Percentiles rank a stretch among this genome's conserved stretches.
Evolutionary conservation across 352 stramenopile genomes (phyloP).

Genomic region (Phytophthora vignae): DNA sequence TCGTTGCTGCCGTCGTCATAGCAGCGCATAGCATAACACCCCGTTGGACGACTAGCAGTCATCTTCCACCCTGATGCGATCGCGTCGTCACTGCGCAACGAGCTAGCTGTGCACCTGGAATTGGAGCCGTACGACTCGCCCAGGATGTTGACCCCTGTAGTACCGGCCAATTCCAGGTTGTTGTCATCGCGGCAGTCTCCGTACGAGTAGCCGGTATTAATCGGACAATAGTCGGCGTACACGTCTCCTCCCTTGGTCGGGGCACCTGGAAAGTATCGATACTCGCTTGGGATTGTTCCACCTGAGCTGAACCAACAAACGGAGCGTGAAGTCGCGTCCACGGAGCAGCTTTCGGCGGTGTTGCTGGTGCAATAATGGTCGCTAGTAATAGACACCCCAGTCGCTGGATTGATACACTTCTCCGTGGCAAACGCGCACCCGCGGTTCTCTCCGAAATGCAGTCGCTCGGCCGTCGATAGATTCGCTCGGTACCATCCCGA

Average conservation of each 20-base stretch:
- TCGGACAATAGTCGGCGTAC: conserved; percentile 80
- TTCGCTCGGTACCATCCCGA: conserved; percentile 86
- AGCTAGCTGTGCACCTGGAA: conserved; percentile 76
- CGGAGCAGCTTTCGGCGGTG: conserved; percentile 72
- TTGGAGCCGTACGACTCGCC: conserved; percentile 78
- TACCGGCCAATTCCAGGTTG: conserved; percentile 56
- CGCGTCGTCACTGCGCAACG: conserved; percentile 68
- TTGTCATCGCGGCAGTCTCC: conserved; percentile 66
- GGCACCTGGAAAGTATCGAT: conserved; percentile 68
- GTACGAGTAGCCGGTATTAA: conserved; percentile 72
- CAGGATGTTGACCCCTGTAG: conserved; percentile 77
- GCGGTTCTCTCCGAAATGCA: conserved; percentile 73
- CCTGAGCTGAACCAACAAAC: conserved; percentile 65
- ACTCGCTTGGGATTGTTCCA: conserved; percentile 49
- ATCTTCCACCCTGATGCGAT: conserved; percentile 54
- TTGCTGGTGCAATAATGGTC: conserved; percentile 79
- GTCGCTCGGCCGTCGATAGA: conserved; percentile 47
- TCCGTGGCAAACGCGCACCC: conserved; percentile 73
- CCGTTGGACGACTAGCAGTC: conserved; percentile 61
- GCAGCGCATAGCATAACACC: conserved; percentile 83
- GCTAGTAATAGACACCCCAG: conserved; percentile 42
- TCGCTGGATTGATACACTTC: conserved; percentile 71
- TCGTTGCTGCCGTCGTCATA: conserved; percentile 20
- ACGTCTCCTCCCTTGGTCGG: conserved; percentile 57
- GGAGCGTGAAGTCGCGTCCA: conserved; percentile 74